Percentiles rank a stretch among this genome's conserved stretches.
Conservation (phyloP, 495 filamentous ascomycete genomes). For the Trichoderma asperelloides region DNA sequence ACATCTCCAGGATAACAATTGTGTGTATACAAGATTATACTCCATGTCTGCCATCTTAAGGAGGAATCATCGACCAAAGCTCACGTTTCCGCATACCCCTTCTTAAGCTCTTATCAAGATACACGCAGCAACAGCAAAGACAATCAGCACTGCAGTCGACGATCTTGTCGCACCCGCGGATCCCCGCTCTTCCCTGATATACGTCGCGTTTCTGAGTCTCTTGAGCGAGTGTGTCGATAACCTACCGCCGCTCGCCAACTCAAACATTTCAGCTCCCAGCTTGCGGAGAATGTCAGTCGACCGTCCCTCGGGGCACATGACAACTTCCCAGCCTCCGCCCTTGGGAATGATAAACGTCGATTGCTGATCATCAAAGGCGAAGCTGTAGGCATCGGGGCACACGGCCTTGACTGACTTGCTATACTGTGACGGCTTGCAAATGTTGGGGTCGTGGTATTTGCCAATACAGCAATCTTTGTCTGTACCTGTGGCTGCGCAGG, state of each 20-base stretch:
- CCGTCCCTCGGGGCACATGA: constrained; percentile 62
- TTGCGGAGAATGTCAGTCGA: constrained; percentile 58
- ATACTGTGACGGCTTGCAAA: constrained; percentile 55
- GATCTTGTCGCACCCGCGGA: constrained; percentile 10
- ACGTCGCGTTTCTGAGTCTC: constrained; percentile 17
- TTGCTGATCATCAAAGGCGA: constrained; percentile 64
- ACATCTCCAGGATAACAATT: background rate
- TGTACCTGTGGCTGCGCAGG: constrained; percentile 52
- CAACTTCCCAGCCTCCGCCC: constrained; percentile 65
- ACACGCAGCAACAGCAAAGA: background rate
- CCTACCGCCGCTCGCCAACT: constrained; percentile 21
- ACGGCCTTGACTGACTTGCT: constrained; percentile 55
- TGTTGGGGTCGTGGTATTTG: constrained; percentile 42
- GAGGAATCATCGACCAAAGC: no score
- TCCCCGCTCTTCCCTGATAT: constrained; percentile 3
- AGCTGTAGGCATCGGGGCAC: constrained; percentile 78
- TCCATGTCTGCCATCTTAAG: background rate
- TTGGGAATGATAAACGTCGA: constrained; percentile 68
- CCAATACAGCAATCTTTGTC: constrained; percentile 64
- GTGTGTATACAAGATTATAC: background rate
- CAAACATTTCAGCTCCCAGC: constrained; percentile 33
- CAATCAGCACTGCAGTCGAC: constrained; percentile 14
- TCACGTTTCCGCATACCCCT: background rate
- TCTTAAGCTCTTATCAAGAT: background rate
- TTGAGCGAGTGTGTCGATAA: constrained; percentile 12